Percentiles rank a stretch among this genome's conserved stretches.
These are phyloP conservation scores for Scenedesmus sp. DNA, from an alignment of 163 green algal species.

Conservation along the genomic window DNA sequence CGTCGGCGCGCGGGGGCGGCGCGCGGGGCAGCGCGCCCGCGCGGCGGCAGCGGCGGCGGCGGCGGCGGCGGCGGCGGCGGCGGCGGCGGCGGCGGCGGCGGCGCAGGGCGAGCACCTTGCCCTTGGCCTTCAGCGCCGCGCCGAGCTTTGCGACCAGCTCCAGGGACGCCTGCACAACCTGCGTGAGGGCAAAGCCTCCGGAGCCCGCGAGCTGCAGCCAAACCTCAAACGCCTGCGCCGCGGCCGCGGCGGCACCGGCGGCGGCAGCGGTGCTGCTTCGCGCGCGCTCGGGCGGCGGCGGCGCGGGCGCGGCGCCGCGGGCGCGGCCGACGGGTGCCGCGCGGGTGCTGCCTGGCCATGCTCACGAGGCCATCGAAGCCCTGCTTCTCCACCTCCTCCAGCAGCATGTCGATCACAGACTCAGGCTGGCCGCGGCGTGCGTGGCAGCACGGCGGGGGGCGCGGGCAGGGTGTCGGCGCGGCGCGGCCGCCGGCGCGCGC, in stretches of 20 bases:
- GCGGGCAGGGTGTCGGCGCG: too few species aligned
- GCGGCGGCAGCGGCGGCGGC: constrained; percentile 65
- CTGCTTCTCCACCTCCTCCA: constrained; percentile 26
- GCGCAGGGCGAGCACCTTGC: constrained; percentile 22
- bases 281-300: not conserved
- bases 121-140: constrained; percentile 14
- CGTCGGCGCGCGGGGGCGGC: too few species aligned
- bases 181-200: constrained; percentile 47
- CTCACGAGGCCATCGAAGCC: constrained; percentile 34
- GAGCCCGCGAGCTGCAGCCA: constrained; percentile 66
- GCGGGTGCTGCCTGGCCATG: too few species aligned
- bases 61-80: not conserved
- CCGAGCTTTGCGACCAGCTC: constrained; percentile 46
- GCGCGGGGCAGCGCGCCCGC: too few species aligned
- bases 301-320: not conserved
- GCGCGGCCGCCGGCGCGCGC: too few species aligned
- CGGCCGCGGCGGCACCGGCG: not conserved
- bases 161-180: constrained; percentile 20
- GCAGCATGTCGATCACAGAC: constrained; percentile 3
- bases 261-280: not conserved
- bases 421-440: not conserved
- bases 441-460: too few species aligned
- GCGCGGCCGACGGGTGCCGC: not conserved
- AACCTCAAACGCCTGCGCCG: constrained; percentile 69
- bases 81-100: constrained; percentile 1